Evolutionary conservation across 192 early-diverging fungal genomes (phyloP).

Genomic region (Linnemannia exigua): DNA sequence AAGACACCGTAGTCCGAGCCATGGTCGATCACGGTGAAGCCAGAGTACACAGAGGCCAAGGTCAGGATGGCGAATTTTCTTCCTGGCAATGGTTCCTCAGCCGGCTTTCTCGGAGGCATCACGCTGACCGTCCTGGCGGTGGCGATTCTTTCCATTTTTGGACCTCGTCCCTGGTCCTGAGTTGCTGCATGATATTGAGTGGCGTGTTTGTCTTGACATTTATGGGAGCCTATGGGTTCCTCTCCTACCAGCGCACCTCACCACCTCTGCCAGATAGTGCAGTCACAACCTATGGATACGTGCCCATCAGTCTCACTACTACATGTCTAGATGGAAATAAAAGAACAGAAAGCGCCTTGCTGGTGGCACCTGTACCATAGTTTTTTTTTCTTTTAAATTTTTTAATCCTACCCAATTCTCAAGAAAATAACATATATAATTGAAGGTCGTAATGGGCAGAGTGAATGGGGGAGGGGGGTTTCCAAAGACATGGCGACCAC

Average conservation of each 20-base stretch:
- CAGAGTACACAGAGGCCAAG: constrained; percentile 30
- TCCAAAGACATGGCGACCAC: too few species aligned
- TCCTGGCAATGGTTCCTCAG: constrained; percentile 35
- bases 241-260: constrained; percentile 46
- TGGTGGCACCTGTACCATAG: too few species aligned
- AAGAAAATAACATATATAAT: too few species aligned
- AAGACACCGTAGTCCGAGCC: constrained; percentile 33
- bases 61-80: constrained; percentile 35
- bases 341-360: too few species aligned
- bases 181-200: constrained; percentile 36
- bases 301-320: too few species aligned
- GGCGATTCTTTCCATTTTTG: constrained; percentile 1
- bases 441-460: too few species aligned
- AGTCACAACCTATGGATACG: too few species aligned
- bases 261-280: too few species aligned
- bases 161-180: constrained; percentile 10
- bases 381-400: too few species aligned
- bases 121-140: constrained; percentile 21
- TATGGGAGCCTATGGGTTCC: constrained; percentile 25
- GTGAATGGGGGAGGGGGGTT: too few species aligned
- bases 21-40: constrained; percentile 17
- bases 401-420: too few species aligned
- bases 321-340: too few species aligned
- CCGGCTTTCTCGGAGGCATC: constrained; percentile 33
- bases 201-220: constrained; percentile 30